Evolutionary conservation across 257 asterid species (phyloP), one percentile per base, ranked within the genome.

Genomic region (Capsicum rhomboideum): DNA sequence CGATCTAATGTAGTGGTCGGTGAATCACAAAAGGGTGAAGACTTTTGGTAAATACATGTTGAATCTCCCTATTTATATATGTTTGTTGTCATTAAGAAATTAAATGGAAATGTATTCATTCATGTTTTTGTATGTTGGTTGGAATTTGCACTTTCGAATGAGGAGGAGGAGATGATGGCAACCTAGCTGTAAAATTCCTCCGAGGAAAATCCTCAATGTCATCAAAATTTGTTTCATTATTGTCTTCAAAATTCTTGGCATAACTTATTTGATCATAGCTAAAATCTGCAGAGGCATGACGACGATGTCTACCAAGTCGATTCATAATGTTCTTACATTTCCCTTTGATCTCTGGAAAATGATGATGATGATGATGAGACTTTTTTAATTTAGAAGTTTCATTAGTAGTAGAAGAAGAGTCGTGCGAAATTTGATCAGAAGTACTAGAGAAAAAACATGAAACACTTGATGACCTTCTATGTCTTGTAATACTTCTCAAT

Each of bases 251-350:
- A 81, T 90, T 88, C 84, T 86, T 88, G 2, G 92, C 63, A 50
- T 90, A 90, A 66, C 90, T 90, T 12, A 86, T 87, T 6, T 88
- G 90, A 59, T 88, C 91, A 5, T 90, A 90, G 84, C 85, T 88
- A 81, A 90, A 87, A 68, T 90, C 91, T 0, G 86, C 91, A 23
- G 92, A 90, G 23, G 85, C 54, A 31, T 88, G 88, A 18, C 90
- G 89, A 17, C 89, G 89, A 63, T 85, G 90, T 44, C 84, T 88
- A 6, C 77, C 85, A 12, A 86, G 83, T 21, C 89, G 90, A 0
- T 88, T 85, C 49, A 86, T 88, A 61, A 90, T 82, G 52, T 66
- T 88, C 54, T 82, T 74, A 54, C 89, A 82, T 55, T 72, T 88
- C 49, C 53, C 87, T 69, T 84, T 85, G 80, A 83, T 75, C 52